Percentiles rank a stretch among this genome's conserved stretches.
Evolutionary conservation across 2,329 filamentous ascomycete genomes (phyloP).

Genomic region (Colletotrichum sp.): DNA sequence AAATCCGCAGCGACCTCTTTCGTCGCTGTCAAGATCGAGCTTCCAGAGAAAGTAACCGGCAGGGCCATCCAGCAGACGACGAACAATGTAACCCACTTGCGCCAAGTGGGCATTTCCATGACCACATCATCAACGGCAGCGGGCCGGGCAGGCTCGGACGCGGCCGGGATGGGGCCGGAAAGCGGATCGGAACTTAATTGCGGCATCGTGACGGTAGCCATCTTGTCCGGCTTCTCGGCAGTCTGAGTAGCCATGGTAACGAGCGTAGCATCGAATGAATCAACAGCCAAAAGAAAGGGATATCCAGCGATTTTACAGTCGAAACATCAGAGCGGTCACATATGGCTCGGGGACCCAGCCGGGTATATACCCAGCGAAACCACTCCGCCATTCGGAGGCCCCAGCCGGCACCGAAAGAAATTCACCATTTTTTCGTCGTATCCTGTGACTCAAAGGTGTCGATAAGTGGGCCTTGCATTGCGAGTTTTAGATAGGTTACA

Average conservation of each 20-base stretch:
- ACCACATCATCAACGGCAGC: constrained; percentile 25
- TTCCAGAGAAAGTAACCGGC: constrained; percentile 79
- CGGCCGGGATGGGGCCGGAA: neutral
- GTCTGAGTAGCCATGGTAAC: neutral
- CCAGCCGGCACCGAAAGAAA: neutral
- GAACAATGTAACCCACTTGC: constrained; percentile 23
- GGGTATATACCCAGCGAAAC: neutral
- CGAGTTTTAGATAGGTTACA: neutral
- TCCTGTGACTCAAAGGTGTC: constrained; percentile 7
- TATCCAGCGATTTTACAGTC: neutral
- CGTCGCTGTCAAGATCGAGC: constrained; percentile 74
- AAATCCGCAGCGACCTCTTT: constrained; percentile 75
- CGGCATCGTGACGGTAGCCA: neutral
- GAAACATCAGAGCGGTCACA: neutral
- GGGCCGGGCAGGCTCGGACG: constrained; percentile 20
- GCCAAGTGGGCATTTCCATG: constrained; percentile 22
- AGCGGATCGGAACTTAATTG: neutral
- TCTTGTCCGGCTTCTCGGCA: neutral
- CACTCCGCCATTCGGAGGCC: constrained; percentile 10
- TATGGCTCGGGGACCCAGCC: neutral
- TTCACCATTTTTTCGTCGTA: neutral
- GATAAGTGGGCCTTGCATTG: neutral
- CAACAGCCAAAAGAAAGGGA: neutral
- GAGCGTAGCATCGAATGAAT: neutral
- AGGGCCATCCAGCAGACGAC: constrained; percentile 27